Percentiles rank a stretch among this genome's conserved stretches.
Evolutionary conservation across 805 yeast genomes (phyloP).

Genomic region (Saccharomyces eubayanus): DNA sequence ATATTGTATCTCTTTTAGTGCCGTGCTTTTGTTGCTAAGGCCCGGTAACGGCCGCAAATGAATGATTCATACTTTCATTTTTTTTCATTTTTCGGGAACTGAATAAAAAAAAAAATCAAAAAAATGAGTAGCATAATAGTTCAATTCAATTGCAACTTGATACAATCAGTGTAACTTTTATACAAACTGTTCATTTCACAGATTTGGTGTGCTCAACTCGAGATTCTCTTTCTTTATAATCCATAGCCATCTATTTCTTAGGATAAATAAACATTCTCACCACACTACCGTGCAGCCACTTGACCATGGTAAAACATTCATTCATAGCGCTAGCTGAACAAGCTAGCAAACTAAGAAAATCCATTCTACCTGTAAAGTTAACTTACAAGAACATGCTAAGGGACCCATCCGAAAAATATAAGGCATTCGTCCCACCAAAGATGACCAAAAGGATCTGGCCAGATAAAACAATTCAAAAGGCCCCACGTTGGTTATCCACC

Average conservation of each 20-base stretch:
- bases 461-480: constrained; percentile 41
- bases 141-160: neutral
- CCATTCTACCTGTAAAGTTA: constrained; percentile 29
- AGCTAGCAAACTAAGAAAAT: constrained; percentile 12
- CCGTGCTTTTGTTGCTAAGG: neutral
- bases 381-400: constrained; percentile 49
- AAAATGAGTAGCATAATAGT: neutral
- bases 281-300: neutral
- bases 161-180: neutral
- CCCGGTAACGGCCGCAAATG: neutral
- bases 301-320: constrained; percentile 13
- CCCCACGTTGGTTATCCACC: constrained; percentile 79
- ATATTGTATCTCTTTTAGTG: neutral
- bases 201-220: neutral
- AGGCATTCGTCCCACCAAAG: constrained; percentile 42
- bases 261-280: neutral
- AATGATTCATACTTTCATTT: neutral
- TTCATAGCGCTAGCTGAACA: constrained; percentile 15
- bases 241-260: neutral
- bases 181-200: neutral
- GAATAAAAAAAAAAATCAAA: neutral
- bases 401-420: constrained; percentile 59
- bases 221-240: neutral
- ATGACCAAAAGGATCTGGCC: constrained; percentile 71
- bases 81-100: neutral